A percentile compares a stretch with the other conserved stretches of the same genome.
Evolutionary conservation across 1,284 basidiomycete species (phyloP).

Genomic region (Leccinum subatratum): DNA sequence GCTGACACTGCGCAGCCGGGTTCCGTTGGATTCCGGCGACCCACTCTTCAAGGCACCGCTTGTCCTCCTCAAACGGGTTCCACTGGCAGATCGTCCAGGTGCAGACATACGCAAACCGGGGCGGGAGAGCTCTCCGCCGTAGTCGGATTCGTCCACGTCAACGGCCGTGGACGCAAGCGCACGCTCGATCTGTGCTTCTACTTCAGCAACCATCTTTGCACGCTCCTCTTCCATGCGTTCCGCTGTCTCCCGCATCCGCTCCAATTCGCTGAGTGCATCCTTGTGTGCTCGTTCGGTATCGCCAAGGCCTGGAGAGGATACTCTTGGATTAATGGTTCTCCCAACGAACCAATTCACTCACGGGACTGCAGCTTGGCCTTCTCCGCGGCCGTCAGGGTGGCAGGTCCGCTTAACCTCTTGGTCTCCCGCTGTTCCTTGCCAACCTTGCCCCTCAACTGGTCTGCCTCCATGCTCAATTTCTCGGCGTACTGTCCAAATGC

Average conservation of each 20-base stretch:
- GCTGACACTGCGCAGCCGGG: conserved; percentile 57
- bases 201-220: conserved; percentile 80
- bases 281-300: conserved; percentile 73
- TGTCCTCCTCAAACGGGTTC: conserved; percentile 46
- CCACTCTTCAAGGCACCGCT: conserved; percentile 51
- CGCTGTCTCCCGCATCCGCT: conserved; percentile 72
- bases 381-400: conserved; percentile 70
- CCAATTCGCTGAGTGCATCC: conserved; percentile 63
- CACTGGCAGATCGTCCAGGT: conserved; percentile 44
- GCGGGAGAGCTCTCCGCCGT: conserved; percentile 48
- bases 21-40: conserved; percentile 20
- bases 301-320: conserved; percentile 45
- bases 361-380: conserved; percentile 70
- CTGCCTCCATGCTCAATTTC: conserved; percentile 79
- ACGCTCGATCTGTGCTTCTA: conserved; percentile 81
- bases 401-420: conserved; percentile 71
- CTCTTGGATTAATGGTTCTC: conserved; percentile 11
- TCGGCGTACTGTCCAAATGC: conserved; percentile 91
- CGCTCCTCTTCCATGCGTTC: conserved; percentile 80
- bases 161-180: conserved; percentile 79
- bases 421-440: conserved; percentile 86
- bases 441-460: conserved; percentile 75
- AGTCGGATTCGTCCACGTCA: conserved; percentile 59
- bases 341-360: conserved; percentile 37
- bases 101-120: conserved; percentile 42